These are phyloP conservation scores for Leishmania major DNA, from an alignment of 208 protist species.

Conservation along the genomic window DNA sequence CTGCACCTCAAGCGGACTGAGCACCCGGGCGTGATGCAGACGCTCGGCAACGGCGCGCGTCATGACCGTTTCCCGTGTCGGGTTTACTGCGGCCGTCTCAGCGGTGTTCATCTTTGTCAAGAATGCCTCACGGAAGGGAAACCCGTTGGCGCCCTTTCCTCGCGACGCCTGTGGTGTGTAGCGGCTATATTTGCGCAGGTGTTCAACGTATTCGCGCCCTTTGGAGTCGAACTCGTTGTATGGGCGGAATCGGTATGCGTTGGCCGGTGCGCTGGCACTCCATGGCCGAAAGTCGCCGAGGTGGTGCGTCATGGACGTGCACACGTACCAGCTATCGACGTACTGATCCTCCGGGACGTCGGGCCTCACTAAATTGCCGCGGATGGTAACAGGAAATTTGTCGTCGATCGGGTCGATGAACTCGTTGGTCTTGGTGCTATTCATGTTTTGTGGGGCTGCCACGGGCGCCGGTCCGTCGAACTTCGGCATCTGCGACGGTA, in stretches of 20 bases:
- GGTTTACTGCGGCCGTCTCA: constrained; percentile 11
- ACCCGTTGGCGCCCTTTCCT: constrained; percentile 71
- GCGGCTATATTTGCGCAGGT: constrained; percentile 61
- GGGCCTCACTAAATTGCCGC: constrained; percentile 74
- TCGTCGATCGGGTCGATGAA: constrained; percentile 92
- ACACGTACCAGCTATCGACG: constrained; percentile 91
- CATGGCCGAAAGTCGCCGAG: constrained; percentile 86
- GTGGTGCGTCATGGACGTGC: constrained; percentile 89
- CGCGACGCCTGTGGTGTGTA: constrained; percentile 47
- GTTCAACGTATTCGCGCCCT: constrained; percentile 81
- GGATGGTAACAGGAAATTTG: constrained; percentile 86
- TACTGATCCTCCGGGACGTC: constrained; percentile 90
- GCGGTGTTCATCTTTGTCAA: constrained; percentile 74
- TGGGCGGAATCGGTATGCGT: constrained; percentile 85
- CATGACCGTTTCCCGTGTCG: constrained; percentile 59
- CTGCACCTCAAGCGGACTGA: constrained; percentile 77
- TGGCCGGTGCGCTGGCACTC: constrained; percentile 77
- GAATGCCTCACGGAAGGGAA: constrained; percentile 86
- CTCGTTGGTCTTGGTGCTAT: constrained; percentile 89
- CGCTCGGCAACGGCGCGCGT: constrained; percentile 60
- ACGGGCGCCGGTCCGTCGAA: constrained; percentile 87
- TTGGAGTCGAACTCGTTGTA: constrained; percentile 89
- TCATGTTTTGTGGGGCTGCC: constrained; percentile 90
- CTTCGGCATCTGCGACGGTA: constrained; percentile 83
- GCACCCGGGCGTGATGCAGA: constrained; percentile 47